These are phyloP conservation scores for Kuraishia ogatae DNA, from an alignment of 805 yeast species.

Conservation along the genomic window DNA sequence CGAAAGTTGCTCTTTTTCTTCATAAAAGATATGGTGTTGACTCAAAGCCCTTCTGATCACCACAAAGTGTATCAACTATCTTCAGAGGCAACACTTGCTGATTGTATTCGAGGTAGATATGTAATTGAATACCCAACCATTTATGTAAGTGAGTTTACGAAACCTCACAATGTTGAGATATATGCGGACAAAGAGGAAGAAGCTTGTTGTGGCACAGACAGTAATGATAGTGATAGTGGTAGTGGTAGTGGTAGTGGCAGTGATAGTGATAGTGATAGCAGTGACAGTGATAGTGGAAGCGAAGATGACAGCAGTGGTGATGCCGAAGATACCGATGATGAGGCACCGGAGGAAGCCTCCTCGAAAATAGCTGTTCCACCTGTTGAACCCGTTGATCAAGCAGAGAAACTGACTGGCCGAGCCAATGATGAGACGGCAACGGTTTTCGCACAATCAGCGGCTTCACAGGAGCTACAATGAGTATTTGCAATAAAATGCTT, in stretches of 20 bases:
- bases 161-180: neutral
- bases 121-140: conserved; percentile 79
- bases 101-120: conserved; percentile 38
- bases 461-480: too few species aligned
- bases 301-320: conserved; percentile 6
- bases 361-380: neutral
- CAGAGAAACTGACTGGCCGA: neutral
- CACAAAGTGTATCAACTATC: neutral
- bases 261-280: conserved; percentile 4
- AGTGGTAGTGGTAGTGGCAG: conserved; percentile 1
- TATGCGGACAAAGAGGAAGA: neutral
- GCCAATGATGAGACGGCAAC: too few species aligned
- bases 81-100: conserved; percentile 4
- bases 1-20: neutral
- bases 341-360: conserved; percentile 18
- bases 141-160: conserved; percentile 20
- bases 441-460: too few species aligned
- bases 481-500: too few species aligned
- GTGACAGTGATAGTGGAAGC: neutral
- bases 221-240: neutral
- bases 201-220: neutral
- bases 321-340: neutral
- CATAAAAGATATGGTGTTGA: neutral
- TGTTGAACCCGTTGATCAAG: neutral
- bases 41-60: conserved; percentile 1